Conservation (phyloP, 306 rosid species). For the Cucumis cinereus region DNA sequence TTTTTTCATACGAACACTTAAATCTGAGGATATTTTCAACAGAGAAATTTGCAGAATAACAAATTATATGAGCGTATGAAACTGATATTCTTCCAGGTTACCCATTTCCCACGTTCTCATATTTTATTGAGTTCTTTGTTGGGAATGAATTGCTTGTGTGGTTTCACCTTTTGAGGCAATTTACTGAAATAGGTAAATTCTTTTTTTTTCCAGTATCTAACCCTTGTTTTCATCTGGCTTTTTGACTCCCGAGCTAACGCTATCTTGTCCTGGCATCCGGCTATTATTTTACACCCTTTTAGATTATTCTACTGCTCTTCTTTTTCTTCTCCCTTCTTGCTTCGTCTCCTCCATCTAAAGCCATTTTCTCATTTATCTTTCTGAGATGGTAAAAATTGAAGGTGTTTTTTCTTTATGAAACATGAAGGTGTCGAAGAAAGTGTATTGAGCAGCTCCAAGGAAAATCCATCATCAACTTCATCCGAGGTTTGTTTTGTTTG, state of each 20-base stretch:
- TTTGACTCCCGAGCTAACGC: neutral
- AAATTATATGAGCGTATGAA: no score
- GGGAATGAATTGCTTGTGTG: neutral
- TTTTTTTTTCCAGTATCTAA: neutral
- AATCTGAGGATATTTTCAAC: no score
- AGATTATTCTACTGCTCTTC: neutral
- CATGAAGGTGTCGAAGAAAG: neutral
- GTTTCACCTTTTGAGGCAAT: neutral
- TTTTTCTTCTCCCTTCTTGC: neutral
- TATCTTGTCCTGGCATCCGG: neutral
- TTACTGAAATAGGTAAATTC: neutral
- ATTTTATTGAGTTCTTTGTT: neutral
- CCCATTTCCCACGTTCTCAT: neutral
- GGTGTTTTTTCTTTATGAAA: neutral
- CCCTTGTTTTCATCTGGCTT: neutral
- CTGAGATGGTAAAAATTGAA: neutral
- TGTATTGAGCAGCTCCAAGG: neutral
- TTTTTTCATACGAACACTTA: no score
- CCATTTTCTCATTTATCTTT: neutral
- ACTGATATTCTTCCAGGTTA: neutral
- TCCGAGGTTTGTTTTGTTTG: neutral
- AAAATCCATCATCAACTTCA: neutral
- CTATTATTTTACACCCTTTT: neutral
- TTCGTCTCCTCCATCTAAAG: neutral
- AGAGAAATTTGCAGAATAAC: no score